Evolutionary conservation across 371 early-diverging fungal genomes (phyloP), one percentile per base, ranked within the genome.

Genomic region (Phascolomyces articulosus): DNA sequence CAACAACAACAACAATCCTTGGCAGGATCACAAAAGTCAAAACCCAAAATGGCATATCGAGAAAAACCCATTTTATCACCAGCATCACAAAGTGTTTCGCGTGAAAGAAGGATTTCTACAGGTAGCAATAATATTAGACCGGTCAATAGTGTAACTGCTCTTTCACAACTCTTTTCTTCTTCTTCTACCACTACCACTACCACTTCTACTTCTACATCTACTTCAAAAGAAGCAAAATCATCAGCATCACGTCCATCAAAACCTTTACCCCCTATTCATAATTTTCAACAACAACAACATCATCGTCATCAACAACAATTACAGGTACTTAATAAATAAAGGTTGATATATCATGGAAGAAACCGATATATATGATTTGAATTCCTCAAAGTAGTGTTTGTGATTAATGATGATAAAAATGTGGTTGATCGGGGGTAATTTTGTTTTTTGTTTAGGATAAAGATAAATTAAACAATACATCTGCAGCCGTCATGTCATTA

Each of bases 31-130:
- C n/a, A n/a, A n/a, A n/a, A n/a, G n/a, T n/a, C n/a, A n/a, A n/a
- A n/a, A n/a, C n/a, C n/a, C n/a, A n/a, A n/a, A n/a, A n/a, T n/a
- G n/a, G n/a, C 34, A 11, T 20, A 23, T 31, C 34, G 49, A 9
- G 2, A 3, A 15, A 16, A 44, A 13, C 27, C 31, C 48, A 13
- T 31, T 60, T 24, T 34, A 49, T 60, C 38, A 38, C 28, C 40
- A 31, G 51, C 11, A 20, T 51, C 61, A 16, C 21, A n/a, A 28
- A 60, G 61, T 34, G 57, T 57, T 23, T 57, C 40, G n/a, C 57
- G 57, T 38, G 57, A 40, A 21, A 16, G 61, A 49, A 48, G 6
- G n/a, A 53, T 21, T 16, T 18, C 44, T 44, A 13, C 44, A 44
- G 16, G 18, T 18, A 44, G 16, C n/a, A n/a, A n/a, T n/a, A n/a